Evolutionary conservation across 805 yeast species (phyloP).

Genomic region (Metschnikowia arizonensis): DNA sequence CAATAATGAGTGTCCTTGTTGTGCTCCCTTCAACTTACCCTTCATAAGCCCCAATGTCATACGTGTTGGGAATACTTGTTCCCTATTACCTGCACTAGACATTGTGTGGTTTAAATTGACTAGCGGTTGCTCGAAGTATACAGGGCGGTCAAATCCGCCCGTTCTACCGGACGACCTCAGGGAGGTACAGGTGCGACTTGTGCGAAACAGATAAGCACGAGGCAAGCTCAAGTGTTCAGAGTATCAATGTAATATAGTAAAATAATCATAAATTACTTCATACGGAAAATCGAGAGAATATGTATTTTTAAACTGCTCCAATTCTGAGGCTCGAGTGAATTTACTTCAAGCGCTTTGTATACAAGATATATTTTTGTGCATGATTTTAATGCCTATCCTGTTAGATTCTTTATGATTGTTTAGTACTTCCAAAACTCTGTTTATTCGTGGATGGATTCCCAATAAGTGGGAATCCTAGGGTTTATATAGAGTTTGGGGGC

Average conservation of each 20-base stretch:
- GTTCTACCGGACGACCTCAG: slow-evolving; percentile 10
- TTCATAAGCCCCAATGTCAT: slow-evolving; percentile 96
- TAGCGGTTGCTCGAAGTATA: not conserved
- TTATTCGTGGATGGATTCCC: too few species aligned
- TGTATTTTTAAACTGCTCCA: not conserved
- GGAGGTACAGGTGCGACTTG: slow-evolving; percentile 8
- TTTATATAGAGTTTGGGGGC: too few species aligned
- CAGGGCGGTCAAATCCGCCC: slow-evolving; percentile 3
- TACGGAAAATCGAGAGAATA: not conserved
- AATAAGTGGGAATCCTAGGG: too few species aligned
- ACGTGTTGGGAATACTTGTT: slow-evolving; percentile 95
- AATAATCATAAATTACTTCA: not conserved
- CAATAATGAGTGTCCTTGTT: slow-evolving; percentile 88
- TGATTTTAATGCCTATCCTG: not conserved
- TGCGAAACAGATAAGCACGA: slow-evolving; percentile 2
- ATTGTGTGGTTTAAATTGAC: slow-evolving; percentile 23
- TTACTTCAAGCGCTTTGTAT: not conserved
- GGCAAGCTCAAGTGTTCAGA: not conserved
- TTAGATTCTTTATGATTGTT: too few species aligned
- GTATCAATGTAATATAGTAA: not conserved
- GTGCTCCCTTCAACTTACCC: slow-evolving; percentile 93
- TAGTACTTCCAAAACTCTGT: too few species aligned
- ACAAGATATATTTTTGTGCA: not conserved
- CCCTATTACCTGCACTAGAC: slow-evolving; percentile 78
- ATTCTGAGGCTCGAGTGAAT: not conserved